A percentile compares a stretch with the other conserved stretches of the same genome.
Evolutionary conservation across 495 filamentous ascomycete genomes (phyloP).

Genomic region (Annulohypoxylon bovei): DNA sequence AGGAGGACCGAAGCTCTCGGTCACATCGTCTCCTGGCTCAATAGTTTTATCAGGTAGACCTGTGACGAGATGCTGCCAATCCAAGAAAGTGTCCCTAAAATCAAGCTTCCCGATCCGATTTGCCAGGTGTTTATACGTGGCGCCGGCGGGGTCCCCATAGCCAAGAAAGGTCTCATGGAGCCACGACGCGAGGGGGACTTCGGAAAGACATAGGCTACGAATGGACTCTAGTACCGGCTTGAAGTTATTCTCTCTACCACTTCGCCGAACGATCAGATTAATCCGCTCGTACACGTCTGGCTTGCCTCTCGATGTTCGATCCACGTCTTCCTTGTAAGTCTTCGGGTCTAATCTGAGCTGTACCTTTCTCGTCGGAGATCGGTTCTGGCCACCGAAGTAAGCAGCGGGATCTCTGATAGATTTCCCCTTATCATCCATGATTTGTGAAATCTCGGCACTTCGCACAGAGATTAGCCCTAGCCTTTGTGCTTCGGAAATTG

Average conservation of each 20-base stretch:
- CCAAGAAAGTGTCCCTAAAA: conserved; percentile 91
- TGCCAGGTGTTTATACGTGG: conserved; percentile 83
- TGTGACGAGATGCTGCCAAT: conserved; percentile 93
- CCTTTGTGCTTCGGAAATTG: conserved; percentile 64
- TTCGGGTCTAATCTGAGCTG: conserved; percentile 83
- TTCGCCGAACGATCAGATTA: conserved; percentile 86
- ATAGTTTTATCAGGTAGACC: conserved; percentile 86
- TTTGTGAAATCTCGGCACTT: conserved; percentile 85
- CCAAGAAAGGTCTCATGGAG: conserved; percentile 96
- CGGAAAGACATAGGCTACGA: conserved; percentile 82
- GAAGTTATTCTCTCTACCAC: conserved; percentile 95
- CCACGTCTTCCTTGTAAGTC: conserved; percentile 82
- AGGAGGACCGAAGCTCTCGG: conserved; percentile 83
- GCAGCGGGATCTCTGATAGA: conserved; percentile 68
- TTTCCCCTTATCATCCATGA: conserved; percentile 88
- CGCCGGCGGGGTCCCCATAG: conserved; percentile 89
- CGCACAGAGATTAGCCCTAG: conserved; percentile 76
- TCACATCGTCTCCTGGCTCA: conserved; percentile 74
- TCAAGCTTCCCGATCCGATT: conserved; percentile 82
- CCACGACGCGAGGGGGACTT: conserved; percentile 89
- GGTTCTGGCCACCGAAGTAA: conserved; percentile 54
- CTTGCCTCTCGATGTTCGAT: conserved; percentile 69
- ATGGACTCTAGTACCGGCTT: conserved; percentile 93
- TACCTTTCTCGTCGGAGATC: conserved; percentile 69
- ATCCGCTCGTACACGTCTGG: conserved; percentile 84